Evolutionary conservation across 768 basidiomycete species (phyloP).

Genomic region (Amanita inopinata): DNA sequence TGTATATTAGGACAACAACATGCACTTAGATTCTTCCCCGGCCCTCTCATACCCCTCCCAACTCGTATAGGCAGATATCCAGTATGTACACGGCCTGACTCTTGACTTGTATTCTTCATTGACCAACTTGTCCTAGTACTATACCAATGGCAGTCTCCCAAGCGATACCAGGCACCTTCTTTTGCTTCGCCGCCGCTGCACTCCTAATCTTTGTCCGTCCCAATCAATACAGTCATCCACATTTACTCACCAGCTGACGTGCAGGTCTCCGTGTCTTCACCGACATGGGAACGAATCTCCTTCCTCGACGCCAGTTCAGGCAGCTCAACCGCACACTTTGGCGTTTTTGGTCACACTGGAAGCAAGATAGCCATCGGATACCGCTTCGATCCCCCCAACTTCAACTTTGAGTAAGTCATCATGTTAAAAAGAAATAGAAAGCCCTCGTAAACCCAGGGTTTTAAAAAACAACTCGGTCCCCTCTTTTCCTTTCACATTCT

Average conservation of each 20-base stretch:
- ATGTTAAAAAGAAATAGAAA: too few species aligned
- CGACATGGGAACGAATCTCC: constrained; percentile 63
- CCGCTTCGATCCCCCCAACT: constrained; percentile 19
- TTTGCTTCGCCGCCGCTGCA: constrained; percentile 62
- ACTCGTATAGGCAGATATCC: too few species aligned
- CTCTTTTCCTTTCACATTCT: neutral
- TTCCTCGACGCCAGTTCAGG: constrained; percentile 49
- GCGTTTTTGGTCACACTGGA: constrained; percentile 73
- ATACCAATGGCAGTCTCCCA: constrained; percentile 48
- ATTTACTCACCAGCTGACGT: constrained; percentile 2
- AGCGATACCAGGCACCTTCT: constrained; percentile 60
- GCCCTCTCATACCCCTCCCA: too few species aligned
- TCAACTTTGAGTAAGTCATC: constrained; percentile 34
- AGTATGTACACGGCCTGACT: constrained; percentile 17
- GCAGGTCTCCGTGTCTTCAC: constrained; percentile 62
- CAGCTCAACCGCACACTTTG: constrained; percentile 40
- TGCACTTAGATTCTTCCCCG: too few species aligned
- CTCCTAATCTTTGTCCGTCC: constrained; percentile 57
- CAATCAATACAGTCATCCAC: neutral
- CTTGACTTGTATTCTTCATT: neutral
- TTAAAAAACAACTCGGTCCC: neutral
- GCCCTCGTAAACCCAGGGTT: too few species aligned
- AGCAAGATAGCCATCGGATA: constrained; percentile 51
- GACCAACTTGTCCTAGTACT: neutral
- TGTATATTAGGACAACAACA: too few species aligned